Percentiles rank a stretch among this genome's conserved stretches.
Conservation (phyloP, 345 rosid species). For the Anastatica hierochuntica region DNA sequence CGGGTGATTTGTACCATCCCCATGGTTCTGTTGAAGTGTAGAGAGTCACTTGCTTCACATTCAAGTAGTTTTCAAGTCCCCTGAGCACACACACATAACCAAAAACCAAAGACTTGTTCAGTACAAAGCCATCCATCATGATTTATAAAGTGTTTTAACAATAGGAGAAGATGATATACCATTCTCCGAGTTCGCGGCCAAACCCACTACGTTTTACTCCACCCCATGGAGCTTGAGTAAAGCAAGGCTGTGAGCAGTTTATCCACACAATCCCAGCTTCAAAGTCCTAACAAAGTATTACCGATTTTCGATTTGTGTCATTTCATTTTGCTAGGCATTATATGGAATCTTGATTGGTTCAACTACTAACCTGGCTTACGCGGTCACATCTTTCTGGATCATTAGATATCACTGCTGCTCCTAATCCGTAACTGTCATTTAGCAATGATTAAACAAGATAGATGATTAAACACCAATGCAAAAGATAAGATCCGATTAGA, state of each 20-base stretch:
- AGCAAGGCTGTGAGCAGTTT: constrained; percentile 97
- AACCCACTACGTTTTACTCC: constrained; percentile 92
- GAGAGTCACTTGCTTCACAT: constrained; percentile 83
- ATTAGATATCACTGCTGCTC: constrained; percentile 85
- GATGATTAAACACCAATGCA: background rate
- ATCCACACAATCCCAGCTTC: constrained; percentile 86
- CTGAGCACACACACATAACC: constrained; percentile 27
- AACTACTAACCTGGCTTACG: constrained; percentile 57
- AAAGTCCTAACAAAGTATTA: constrained; percentile 42
- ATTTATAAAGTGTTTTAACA: background rate
- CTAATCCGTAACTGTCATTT: constrained; percentile 64
- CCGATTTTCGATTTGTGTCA: background rate
- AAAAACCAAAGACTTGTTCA: constrained; percentile 12
- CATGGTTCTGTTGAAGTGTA: constrained; percentile 70
- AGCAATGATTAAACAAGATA: constrained; percentile 13
- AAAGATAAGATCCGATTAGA: background rate
- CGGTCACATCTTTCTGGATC: constrained; percentile 88
- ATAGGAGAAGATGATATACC: constrained; percentile 38
- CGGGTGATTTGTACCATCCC: constrained; percentile 85
- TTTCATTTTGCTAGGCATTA: background rate
- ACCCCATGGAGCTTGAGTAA: constrained; percentile 97
- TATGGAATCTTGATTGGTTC: background rate
- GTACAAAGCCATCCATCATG: background rate
- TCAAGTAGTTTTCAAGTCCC: constrained; percentile 89
- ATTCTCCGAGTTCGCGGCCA: constrained; percentile 90